Conservation (phyloP, 2,329 filamentous ascomycete species). For the Calonectria ilicicola region DNA sequence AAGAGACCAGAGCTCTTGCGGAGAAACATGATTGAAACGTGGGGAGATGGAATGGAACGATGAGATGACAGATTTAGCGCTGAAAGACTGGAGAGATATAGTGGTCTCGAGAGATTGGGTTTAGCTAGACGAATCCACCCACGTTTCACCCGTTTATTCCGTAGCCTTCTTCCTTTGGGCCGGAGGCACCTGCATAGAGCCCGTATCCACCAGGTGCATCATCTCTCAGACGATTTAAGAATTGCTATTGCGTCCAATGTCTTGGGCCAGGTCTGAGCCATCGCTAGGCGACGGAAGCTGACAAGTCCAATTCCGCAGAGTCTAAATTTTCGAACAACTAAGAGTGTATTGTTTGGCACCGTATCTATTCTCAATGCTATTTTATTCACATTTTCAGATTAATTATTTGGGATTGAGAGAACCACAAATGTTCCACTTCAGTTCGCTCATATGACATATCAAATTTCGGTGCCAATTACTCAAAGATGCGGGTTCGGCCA, state of each 20-base stretch:
- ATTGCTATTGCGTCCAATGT: not conserved
- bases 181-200: constrained; percentile 4
- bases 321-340: not conserved
- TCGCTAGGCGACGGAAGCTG: not conserved
- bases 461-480: not conserved
- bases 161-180: not conserved
- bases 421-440: not conserved
- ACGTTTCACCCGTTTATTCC: constrained; percentile 1
- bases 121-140: not conserved
- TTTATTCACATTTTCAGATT: not conserved
- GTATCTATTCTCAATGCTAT: not conserved
- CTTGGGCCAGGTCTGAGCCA: not conserved
- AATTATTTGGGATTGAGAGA: not conserved
- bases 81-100: constrained; percentile 3
- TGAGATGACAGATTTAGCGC: constrained; percentile 1
- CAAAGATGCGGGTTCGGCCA: not conserved
- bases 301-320: not conserved
- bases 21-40: constrained; percentile 15
- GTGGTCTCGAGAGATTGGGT: not conserved
- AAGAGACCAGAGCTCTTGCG: constrained; percentile 7
- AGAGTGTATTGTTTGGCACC: not conserved
- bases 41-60: constrained; percentile 12
- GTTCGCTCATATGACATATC: not conserved
- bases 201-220: not conserved
- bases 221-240: not conserved